Conservation (phyloP, 331 rosid genomes). For the Stylosanthes scabra region DNA sequence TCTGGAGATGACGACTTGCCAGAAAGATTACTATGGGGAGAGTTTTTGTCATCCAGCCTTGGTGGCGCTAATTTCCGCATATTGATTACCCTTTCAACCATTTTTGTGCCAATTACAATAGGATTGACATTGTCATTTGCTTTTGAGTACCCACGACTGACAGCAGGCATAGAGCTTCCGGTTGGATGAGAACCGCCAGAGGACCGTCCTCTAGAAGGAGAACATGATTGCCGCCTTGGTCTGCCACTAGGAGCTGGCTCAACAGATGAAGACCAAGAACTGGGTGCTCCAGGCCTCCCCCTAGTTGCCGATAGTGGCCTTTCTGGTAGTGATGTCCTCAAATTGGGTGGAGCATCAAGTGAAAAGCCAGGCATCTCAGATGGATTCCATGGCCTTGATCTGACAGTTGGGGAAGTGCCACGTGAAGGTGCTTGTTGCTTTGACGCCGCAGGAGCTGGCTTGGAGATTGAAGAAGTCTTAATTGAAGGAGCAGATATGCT, state of each 20-base stretch:
- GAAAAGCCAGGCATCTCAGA: constrained; percentile 98
- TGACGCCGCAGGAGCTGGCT: constrained; percentile 42
- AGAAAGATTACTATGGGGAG: constrained; percentile 77
- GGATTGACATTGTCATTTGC: constrained; percentile 89
- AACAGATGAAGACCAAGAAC: constrained; percentile 82
- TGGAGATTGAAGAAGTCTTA: constrained; percentile 67
- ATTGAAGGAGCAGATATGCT: constrained; percentile 58
- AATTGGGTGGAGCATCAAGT: constrained; percentile 91
- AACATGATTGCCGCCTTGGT: constrained; percentile 91
- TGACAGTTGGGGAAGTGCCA: constrained; percentile 82
- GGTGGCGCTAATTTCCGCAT: constrained; percentile 97
- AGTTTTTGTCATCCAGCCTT: constrained; percentile 71
- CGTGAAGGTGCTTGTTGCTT: constrained; percentile 66
- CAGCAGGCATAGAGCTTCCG: constrained; percentile 95
- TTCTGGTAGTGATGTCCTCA: constrained; percentile 88
- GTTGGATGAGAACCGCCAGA: constrained; percentile 66
- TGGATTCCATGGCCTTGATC: constrained; percentile 90
- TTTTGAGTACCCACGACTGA: constrained; percentile 73
- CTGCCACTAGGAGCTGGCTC: constrained; percentile 83
- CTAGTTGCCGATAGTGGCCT: constrained; percentile 88
- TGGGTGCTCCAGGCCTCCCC: constrained; percentile 98
- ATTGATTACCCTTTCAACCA: constrained; percentile 96
- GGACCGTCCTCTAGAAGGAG: constrained; percentile 96
- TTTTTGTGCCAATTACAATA: constrained; percentile 78
- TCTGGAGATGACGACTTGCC: constrained; percentile 85